Evolutionary conservation across 306 rosid genomes (phyloP), one percentile per base, ranked within the genome.

Genomic region (Cucumis cinereus): DNA sequence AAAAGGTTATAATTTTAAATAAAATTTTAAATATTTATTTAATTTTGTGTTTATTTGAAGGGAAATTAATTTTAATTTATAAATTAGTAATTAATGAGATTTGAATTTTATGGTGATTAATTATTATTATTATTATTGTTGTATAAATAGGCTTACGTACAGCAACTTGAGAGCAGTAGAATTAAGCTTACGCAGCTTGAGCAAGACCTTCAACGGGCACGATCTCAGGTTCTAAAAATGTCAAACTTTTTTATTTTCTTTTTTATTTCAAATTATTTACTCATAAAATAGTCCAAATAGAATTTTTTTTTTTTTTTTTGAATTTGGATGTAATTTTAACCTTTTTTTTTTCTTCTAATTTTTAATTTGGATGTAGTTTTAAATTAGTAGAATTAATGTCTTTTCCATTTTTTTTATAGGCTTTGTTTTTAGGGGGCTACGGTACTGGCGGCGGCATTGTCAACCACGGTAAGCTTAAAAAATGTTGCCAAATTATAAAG

Each of bases 131-230:
- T 26, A 26, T 26, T 1, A 26, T 26, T 26, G 2, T 26, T 26
- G 30, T 26, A 26, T 26, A 26, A 35, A 50, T 41, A 94, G 98
- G 98, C 98, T 73, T 95, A 95, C 80, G 99, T 95, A 20, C 99
- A 95, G 76, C 99, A 95, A 60, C 84, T 95, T 53, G 99, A 95
- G 76, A 73, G 92, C 24, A 95, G 99, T 86, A 85, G 98, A 79
- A 83, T 90, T 52, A 95, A 90, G 89, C 92, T 95, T 43, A 76
- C 90, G 4, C 96, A 89, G 85, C 84, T 95, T 16, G 99, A 95
- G 74, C 96, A 92, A 81, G 97, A 95, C 59, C 91, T 95, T 80
- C 96, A 90, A 81, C 85, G 97, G 84, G 87, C 95, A 1, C 96
- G 99, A 8, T 85, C 98, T 40, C 99, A 92, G 93, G 99, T 93